Percentiles rank a stretch among this genome's conserved stretches.
Conservation (phyloP, 805 yeast genomes). For the Priceomyces castillae region DNA sequence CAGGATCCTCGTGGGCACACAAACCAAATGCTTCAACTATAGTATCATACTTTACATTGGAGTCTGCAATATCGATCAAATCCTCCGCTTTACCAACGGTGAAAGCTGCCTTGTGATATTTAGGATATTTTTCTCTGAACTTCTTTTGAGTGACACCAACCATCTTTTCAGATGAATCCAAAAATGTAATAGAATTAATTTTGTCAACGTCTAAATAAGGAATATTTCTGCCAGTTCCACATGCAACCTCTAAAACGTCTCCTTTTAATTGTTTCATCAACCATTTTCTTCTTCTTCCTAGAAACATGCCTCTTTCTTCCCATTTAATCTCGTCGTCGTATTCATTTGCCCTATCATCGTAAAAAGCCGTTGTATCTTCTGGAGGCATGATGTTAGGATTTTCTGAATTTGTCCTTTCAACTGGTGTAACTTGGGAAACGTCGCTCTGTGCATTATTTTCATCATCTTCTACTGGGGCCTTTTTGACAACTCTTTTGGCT, state of each 20-base stretch:
- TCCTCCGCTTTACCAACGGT: slow-evolving; percentile 91
- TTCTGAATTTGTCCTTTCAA: slow-evolving; percentile 32
- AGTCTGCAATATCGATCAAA: slow-evolving; percentile 52
- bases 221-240: slow-evolving; percentile 95
- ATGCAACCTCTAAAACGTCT: slow-evolving; percentile 89
- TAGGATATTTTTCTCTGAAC: slow-evolving; percentile 66
- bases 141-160: slow-evolving; percentile 74
- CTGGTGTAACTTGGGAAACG: slow-evolving; percentile 5
- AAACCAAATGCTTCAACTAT: slow-evolving; percentile 92
- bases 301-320: slow-evolving; percentile 62
- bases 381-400: slow-evolving; percentile 57
- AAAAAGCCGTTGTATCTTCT: slow-evolving; percentile 77
- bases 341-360: slow-evolving; percentile 71
- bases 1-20: slow-evolving; percentile 95
- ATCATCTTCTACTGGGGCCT: slow-evolving; percentile 22
- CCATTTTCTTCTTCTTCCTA: slow-evolving; percentile 72
- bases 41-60: slow-evolving; percentile 73
- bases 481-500: slow-evolving; percentile 21
- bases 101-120: slow-evolving; percentile 71
- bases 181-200: slow-evolving; percentile 72
- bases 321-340: slow-evolving; percentile 79
- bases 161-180: slow-evolving; percentile 86
- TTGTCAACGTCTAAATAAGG: slow-evolving; percentile 61
- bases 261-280: slow-evolving; percentile 76
- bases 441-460: slow-evolving; percentile 11